Evolutionary conservation across 306 rosid genomes (phyloP).

Genomic region (Dicorynia guianensis): DNA sequence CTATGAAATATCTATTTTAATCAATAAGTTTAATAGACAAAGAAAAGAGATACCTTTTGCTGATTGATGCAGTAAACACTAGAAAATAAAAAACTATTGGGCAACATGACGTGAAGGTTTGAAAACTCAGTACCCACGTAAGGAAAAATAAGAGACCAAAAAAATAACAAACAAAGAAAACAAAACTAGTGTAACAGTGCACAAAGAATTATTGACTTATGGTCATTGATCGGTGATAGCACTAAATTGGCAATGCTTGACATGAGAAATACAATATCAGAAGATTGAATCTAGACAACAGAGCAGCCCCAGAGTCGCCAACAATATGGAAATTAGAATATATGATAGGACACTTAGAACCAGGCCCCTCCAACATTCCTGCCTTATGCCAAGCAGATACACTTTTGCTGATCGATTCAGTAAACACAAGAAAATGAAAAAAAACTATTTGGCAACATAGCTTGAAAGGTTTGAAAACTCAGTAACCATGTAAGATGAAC

Average conservation of each 20-base stretch:
- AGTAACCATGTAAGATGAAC: too few species aligned
- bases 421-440: too few species aligned
- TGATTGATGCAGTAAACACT: conserved; percentile 26
- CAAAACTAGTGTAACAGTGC: not conserved
- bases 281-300: conserved; percentile 29
- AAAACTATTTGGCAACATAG: too few species aligned
- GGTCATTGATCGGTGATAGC: conserved; percentile 1
- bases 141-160: not conserved
- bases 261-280: conserved; percentile 34
- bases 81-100: conserved; percentile 14
- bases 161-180: not conserved
- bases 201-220: conserved; percentile 1
- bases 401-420: too few species aligned
- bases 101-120: conserved; percentile 18
- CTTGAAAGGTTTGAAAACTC: too few species aligned
- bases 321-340: conserved; percentile 23
- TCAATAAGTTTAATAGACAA: conserved; percentile 11
- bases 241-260: conserved; percentile 26
- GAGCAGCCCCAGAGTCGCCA: conserved; percentile 27
- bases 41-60: not conserved
- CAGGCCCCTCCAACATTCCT: not conserved
- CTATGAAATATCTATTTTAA: not conserved
- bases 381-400: not conserved
- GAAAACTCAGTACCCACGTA: conserved; percentile 9
- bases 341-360: not conserved